Base-by-base conservation (phyloP, 306 rosid genomes). In the Dryas drummondii region DNA sequence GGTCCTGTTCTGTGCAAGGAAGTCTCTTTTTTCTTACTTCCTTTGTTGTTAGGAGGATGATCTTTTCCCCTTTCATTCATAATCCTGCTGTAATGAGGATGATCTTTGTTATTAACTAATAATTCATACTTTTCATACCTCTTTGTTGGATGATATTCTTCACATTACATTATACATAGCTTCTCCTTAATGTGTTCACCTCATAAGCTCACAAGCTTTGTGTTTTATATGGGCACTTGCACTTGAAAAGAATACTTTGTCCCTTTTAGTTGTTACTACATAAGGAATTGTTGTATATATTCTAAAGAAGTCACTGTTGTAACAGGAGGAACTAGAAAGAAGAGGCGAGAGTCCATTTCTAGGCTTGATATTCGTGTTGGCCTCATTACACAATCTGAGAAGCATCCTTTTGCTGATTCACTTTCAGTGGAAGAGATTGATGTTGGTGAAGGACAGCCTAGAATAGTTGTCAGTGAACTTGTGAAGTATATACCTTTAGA, bases 321-420 rank as follows among this genome's bases (percentile, higher is more conserved):
- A 37, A 62, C 87, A 90, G 97, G 88, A 60, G 82, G 82, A 48
- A 60, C 26, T 46, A 90, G 84, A 73, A 92, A 92, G 86, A 89
- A 87, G 87, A 89, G 88, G 85, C 88, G 86, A 75, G 75, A 81
- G 80, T 1, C 37, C 51, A 89, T 94, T 60, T 73, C 91, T n/a
- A 92, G 97, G 82, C 93, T 94, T 46, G 97, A 94, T 77, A 90
- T 94, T 41, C 96, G 99, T 14, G 97, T 94, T 71, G 97, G 99
- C 48, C 85, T 86, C 63, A 88, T 94, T 65, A 87, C 83, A 16
- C 90, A 83, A 55, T 96, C 84, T 65, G 83, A 86, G 82, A 94
- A 90, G 75, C 99, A 92, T 82, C 99, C 99, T 22, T 96, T 86
- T 84, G 99, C 99, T 13, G 99, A 94, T 83, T 63, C 97, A 10